Evolutionary conservation across 2,329 filamentous ascomycete species (phyloP), one percentile per base, ranked within the genome.

Genomic region (Talaromyces sp.): DNA sequence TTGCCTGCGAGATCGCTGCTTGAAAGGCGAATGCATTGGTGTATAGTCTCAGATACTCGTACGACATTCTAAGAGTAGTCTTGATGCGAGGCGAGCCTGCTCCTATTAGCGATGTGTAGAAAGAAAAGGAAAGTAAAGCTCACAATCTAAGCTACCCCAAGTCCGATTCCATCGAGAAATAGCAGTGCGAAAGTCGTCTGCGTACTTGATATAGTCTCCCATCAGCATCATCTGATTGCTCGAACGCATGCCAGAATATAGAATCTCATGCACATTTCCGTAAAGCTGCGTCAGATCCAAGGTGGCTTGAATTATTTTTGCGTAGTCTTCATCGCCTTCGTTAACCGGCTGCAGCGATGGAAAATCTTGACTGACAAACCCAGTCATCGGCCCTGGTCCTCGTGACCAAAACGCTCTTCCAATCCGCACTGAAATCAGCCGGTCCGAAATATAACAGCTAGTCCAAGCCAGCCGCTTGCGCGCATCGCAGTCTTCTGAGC

Each of bases 1-100:
- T 73, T 59, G 72, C 82, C 67, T 80, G 82, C 65, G 74, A 84
- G 55, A 83, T 84, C 0, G 86, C 88, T 2, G 88, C 88, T 69
- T 91, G 88, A 65, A 90, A 90, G 1, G 88, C 88, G 68, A 90
- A 91, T 0, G 88, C 88, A 61, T 89, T 90, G 55, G 88, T 88
- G 70, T 91, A 91, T 0, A 91, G 79, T 7, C 88, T 81, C 1
- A 91, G 75, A 67, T 90, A 91, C 65, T 90, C 87, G 67, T 89
- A 90, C 0, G 87, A 88, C 67, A 91, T 80, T 26, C 89, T 78
- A 2, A 91, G 73, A 5, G 84, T 88, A 3, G 85, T 84, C 69
- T 89, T 89, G 64, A 90, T 82, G 6, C 84, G 82, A 1, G 84
- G 80, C 1, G 87, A 88, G 68, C 83, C 82, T 84, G 57, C n/a